These are phyloP conservation scores for Lenzites betulinus DNA, from an alignment of 768 basidiomycete genomes.

Conservation along the genomic window DNA sequence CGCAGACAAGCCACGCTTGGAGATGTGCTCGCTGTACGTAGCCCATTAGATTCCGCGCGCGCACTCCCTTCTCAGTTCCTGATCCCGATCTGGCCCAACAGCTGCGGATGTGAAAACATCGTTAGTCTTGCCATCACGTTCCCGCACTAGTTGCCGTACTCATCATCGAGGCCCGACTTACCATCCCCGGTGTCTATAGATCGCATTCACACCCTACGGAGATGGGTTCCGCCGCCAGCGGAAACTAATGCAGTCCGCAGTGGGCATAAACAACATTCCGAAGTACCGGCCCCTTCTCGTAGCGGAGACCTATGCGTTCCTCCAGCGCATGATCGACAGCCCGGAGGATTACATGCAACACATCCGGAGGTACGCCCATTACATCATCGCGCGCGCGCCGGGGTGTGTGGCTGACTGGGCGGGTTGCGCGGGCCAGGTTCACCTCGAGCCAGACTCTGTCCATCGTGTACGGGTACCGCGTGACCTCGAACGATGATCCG, in stretches of 20 bases:
- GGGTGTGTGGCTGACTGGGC: not conserved
- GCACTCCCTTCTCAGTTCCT: not conserved
- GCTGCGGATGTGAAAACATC: constrained; percentile 67
- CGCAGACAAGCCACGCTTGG: constrained; percentile 67
- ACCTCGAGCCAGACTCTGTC: constrained; percentile 53
- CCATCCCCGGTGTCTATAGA: constrained; percentile 30
- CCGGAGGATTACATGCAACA: constrained; percentile 37
- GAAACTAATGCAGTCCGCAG: constrained; percentile 61
- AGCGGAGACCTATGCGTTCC: constrained; percentile 55
- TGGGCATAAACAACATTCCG: constrained; percentile 52
- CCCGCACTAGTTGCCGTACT: not conserved
- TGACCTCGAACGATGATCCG: constrained; percentile 39
- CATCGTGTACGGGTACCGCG: constrained; percentile 64
- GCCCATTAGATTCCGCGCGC: not conserved
- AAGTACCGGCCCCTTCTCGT: constrained; percentile 57
- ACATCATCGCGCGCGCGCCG: not conserved
- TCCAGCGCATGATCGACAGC: constrained; percentile 51
- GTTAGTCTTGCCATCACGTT: constrained; percentile 31
- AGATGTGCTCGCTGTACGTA: constrained; percentile 70
- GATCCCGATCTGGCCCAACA: constrained; percentile 16
- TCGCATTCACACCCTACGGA: constrained; percentile 66
- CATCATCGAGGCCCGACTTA: not conserved
- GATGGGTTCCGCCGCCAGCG: constrained; percentile 64
- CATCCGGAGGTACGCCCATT: constrained; percentile 33
- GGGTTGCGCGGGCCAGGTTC: constrained; percentile 35